These are phyloP conservation scores for Phytophthora capsici DNA, from an alignment of 352 stramenopile species.

Conservation along the genomic window DNA sequence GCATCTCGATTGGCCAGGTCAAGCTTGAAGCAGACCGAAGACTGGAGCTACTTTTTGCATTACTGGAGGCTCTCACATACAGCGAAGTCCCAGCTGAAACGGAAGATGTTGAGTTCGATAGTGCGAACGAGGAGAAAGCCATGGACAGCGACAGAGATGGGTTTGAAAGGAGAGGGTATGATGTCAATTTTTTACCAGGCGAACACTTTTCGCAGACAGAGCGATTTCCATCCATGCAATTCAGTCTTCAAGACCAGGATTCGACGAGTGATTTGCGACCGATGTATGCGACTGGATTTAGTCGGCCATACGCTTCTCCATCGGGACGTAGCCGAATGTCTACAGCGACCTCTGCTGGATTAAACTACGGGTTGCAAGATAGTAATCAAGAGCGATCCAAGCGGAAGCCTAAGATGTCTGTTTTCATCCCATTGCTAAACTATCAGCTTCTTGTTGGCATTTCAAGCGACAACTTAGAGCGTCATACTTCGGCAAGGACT, in stretches of 20 bases:
- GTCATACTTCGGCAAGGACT: slow-evolving; percentile 44
- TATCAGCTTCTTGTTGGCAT: slow-evolving; percentile 80
- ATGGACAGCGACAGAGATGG: slow-evolving; percentile 32
- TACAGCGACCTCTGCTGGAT: slow-evolving; percentile 64
- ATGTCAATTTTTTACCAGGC: slow-evolving; percentile 36
- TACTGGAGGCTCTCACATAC: slow-evolving; percentile 75
- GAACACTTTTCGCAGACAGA: slow-evolving; percentile 53
- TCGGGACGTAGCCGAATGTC: slow-evolving; percentile 73
- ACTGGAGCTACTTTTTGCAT: slow-evolving; percentile 80
- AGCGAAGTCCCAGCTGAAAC: slow-evolving; percentile 42
- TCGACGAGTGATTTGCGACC: slow-evolving; percentile 49
- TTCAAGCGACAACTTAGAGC: slow-evolving; percentile 48
- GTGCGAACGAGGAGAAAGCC: slow-evolving; percentile 40
- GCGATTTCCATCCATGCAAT: slow-evolving; percentile 69
- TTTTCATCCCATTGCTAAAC: slow-evolving; percentile 68
- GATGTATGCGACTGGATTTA: slow-evolving; percentile 76
- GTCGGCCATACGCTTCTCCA: slow-evolving; percentile 53
- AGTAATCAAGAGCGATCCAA: slow-evolving; percentile 45
- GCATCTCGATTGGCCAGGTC: slow-evolving; percentile 78
- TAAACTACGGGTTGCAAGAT: slow-evolving; percentile 39
- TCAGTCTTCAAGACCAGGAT: slow-evolving; percentile 66
- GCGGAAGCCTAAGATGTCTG: slow-evolving; percentile 50
- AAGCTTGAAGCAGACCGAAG: slow-evolving; percentile 87
- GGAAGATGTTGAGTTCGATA: slow-evolving; percentile 36
- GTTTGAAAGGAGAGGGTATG: slow-evolving; percentile 32